Evolutionary conservation across 179 eudicot species (phyloP).

Genomic region (Heliamphora pulchella): DNA sequence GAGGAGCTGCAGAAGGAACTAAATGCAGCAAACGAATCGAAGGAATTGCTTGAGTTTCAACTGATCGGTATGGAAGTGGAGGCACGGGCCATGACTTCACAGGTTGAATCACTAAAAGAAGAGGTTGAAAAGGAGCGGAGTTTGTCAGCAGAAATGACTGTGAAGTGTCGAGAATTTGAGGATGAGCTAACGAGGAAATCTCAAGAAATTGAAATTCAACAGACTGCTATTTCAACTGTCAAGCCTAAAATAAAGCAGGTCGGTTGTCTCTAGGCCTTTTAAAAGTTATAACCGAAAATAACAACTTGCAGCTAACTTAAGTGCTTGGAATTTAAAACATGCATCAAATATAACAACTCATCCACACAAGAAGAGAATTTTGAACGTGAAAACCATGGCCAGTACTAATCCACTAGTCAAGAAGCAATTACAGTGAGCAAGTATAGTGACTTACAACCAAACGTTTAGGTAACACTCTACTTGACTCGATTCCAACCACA

Average conservation of each 20-base stretch:
- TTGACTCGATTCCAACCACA: too few relatives aligned
- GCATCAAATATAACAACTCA: too few relatives aligned
- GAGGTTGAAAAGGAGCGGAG: slow-evolving; percentile 39
- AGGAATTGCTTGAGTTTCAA: slow-evolving; percentile 36
- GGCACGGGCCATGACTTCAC: slow-evolving; percentile 30
- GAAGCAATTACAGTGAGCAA: too few relatives aligned
- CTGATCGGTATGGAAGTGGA: slow-evolving; percentile 37
- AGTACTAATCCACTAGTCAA: too few relatives aligned
- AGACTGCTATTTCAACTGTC: slow-evolving; percentile 23
- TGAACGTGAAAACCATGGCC: too few relatives aligned
- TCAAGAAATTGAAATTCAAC: slow-evolving; percentile 33
- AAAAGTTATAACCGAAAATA: too few relatives aligned
- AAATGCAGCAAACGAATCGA: slow-evolving; percentile 31
- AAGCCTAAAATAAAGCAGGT: slow-evolving; percentile 63
- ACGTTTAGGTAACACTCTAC: too few relatives aligned
- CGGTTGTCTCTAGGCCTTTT: background rate
- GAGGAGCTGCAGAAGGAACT: slow-evolving; percentile 44
- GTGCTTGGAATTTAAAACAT: too few relatives aligned
- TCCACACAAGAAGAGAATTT: too few relatives aligned
- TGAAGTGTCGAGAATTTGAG: slow-evolving; percentile 43
- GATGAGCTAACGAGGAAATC: slow-evolving; percentile 34
- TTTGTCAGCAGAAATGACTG: slow-evolving; percentile 33
- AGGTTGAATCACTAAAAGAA: slow-evolving; percentile 35
- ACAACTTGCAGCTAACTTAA: too few relatives aligned
- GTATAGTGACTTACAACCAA: too few relatives aligned